phyloP scores from a whole-genome alignment of 352 stramenopile species.

The Phytophthora capsici region DNA sequence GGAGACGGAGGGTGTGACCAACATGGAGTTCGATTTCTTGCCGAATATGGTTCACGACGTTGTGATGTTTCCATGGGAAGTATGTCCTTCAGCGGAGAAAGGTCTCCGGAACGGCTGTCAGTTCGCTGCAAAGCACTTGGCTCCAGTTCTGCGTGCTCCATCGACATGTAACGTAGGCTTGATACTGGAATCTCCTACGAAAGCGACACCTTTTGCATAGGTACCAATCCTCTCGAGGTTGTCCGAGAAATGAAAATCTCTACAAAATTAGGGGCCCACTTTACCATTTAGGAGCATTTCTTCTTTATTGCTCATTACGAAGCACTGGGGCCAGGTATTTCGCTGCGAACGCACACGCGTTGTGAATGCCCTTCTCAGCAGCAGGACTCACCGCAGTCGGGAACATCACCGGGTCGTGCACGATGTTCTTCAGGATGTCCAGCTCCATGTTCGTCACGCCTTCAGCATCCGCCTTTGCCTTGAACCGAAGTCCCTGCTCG shows the following conservation, averaged over 20 bases:
- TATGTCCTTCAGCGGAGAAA: conserved; percentile 37
- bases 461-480: conserved; percentile 24
- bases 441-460: conserved; percentile 41
- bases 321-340: conserved; percentile 25
- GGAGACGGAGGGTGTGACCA: conserved; percentile 29
- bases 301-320: not conserved
- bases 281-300: no score
- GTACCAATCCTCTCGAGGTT: no score
- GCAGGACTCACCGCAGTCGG: conserved; percentile 27
- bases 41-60: conserved; percentile 39
- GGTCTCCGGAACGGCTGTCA: conserved; percentile 25
- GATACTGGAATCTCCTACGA: no score
- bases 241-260: no score
- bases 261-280: no score
- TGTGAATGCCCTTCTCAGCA: conserved; percentile 22
- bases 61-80: conserved; percentile 31
- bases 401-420: conserved; percentile 22
- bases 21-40: conserved; percentile 49
- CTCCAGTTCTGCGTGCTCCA: conserved; percentile 9
- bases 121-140: conserved; percentile 31
- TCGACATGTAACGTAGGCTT: no score
- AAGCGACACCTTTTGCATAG: no score
- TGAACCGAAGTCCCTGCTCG: conserved; percentile 31
- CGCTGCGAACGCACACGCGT: conserved; percentile 27
- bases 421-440: conserved; percentile 36